phyloP scores from a whole-genome alignment of 352 stramenopile genomes.

The Pythium plurisporium region DNA sequence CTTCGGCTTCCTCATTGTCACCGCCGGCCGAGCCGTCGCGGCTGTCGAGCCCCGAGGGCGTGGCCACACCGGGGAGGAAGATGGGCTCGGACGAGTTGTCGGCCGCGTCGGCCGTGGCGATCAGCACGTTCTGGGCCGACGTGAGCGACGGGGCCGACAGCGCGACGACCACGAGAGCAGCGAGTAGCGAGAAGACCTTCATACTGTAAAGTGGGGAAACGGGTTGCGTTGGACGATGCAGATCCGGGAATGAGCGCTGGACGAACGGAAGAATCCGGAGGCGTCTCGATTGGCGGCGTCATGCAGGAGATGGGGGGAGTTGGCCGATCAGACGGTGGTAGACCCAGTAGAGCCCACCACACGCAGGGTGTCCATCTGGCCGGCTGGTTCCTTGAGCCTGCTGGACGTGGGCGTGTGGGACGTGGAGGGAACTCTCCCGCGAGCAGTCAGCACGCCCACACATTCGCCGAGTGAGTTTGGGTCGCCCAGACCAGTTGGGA shows the following conservation, averaged over 20 bases:
- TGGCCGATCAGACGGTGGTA: too few species aligned
- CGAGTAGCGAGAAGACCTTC: slow-evolving; percentile 14
- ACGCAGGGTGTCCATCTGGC: slow-evolving; percentile 5
- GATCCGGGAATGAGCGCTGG: slow-evolving; percentile 4
- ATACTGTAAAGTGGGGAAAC: slow-evolving; percentile 9
- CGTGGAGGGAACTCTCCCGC: too few species aligned
- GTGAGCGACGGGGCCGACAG: not conserved
- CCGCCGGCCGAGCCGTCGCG: slow-evolving; percentile 1
- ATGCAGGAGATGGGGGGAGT: too few species aligned
- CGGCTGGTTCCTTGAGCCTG: slow-evolving; percentile 17
- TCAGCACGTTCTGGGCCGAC: slow-evolving; percentile 1
- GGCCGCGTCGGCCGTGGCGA: not conserved
- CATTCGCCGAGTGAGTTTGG: not conserved
- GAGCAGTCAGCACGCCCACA: not conserved
- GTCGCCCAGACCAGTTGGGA: slow-evolving; percentile 1
- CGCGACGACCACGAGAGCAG: not conserved
- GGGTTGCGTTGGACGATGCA: not conserved
- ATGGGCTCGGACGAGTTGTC: not conserved
- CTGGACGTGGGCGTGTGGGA: not conserved
- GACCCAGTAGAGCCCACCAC: not conserved
- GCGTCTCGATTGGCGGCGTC: not conserved
- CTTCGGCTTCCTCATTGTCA: slow-evolving; percentile 1
- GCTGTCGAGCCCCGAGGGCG: slow-evolving; percentile 8
- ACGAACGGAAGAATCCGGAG: not conserved
- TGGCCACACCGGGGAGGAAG: slow-evolving; percentile 22